A percentile compares a stretch with the other conserved stretches of the same genome.
Evolutionary conservation across 345 rosid genomes (phyloP).

Genomic region (Bruguiera gymnorhiza): DNA sequence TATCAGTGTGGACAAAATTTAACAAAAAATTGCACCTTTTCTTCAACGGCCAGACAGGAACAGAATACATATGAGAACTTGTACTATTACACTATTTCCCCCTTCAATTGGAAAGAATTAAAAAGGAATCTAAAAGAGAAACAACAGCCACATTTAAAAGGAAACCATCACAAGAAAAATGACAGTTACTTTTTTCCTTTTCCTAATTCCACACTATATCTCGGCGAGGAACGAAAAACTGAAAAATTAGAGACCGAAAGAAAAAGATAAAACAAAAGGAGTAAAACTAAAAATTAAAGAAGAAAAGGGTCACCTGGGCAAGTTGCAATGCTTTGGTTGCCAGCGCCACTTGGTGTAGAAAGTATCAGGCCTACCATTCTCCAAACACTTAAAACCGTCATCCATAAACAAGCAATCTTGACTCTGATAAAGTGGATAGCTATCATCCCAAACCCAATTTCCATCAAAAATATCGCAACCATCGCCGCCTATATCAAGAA

Average conservation of each 20-base stretch:
- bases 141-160: no score
- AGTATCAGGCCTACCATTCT: constrained; percentile 69
- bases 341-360: constrained; percentile 78
- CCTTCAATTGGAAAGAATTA: no score
- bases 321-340: constrained; percentile 60
- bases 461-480: constrained; percentile 63
- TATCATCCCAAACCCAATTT: constrained; percentile 68
- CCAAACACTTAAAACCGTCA: constrained; percentile 57
- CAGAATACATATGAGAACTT: background rate
- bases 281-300: background rate
- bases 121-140: no score
- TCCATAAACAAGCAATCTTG: constrained; percentile 50
- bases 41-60: background rate
- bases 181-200: background rate
- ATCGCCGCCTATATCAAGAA: constrained; percentile 50
- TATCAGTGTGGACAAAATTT: background rate
- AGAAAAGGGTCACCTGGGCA: constrained; percentile 51
- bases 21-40: background rate
- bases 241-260: background rate
- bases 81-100: background rate
- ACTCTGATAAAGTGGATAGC: constrained; percentile 59
- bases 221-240: constrained; percentile 1
- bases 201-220: background rate
- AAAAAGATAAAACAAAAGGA: background rate
- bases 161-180: background rate